These are phyloP conservation scores for Colletotrichum graminicola DNA, from an alignment of 2,329 filamentous ascomycete species.

Conservation along the genomic window DNA sequence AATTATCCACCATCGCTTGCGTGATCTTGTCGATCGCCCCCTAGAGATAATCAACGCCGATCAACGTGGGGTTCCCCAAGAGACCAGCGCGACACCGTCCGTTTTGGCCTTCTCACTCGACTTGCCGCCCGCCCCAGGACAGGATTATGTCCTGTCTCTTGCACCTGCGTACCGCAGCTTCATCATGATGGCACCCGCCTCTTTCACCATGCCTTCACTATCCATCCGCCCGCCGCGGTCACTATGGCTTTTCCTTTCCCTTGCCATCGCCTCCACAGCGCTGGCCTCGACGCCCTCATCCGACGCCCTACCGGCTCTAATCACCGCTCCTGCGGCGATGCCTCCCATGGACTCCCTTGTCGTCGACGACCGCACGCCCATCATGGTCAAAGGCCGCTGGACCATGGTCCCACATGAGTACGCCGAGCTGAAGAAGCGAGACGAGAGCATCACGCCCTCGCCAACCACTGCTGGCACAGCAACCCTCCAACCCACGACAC, in stretches of 20 bases:
- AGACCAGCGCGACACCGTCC: constrained; percentile 6
- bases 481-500: constrained; percentile 26
- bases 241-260: constrained; percentile 48
- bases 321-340: constrained; percentile 31
- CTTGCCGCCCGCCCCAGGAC: constrained; percentile 27
- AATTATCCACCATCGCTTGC: constrained; percentile 36
- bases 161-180: constrained; percentile 44
- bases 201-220: constrained; percentile 33
- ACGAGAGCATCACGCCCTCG: constrained; percentile 42
- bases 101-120: not conserved
- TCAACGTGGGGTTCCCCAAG: constrained; percentile 34
- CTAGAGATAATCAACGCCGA: constrained; percentile 35
- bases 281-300: constrained; percentile 19
- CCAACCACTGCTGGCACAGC: constrained; percentile 17
- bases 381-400: constrained; percentile 43
- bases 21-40: constrained; percentile 37
- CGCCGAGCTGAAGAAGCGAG: constrained; percentile 46
- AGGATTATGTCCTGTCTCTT: constrained; percentile 46
- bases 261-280: constrained; percentile 44
- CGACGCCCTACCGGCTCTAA: constrained; percentile 25
- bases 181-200: constrained; percentile 46
- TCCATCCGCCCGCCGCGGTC: constrained; percentile 43
- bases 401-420: constrained; percentile 40
- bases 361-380: constrained; percentile 42
- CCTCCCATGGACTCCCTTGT: constrained; percentile 31